A percentile compares a stretch with the other conserved stretches of the same genome.
phyloP scores from a whole-genome alignment of 345 rosid species.

The Lumnitzera racemosa region DNA sequence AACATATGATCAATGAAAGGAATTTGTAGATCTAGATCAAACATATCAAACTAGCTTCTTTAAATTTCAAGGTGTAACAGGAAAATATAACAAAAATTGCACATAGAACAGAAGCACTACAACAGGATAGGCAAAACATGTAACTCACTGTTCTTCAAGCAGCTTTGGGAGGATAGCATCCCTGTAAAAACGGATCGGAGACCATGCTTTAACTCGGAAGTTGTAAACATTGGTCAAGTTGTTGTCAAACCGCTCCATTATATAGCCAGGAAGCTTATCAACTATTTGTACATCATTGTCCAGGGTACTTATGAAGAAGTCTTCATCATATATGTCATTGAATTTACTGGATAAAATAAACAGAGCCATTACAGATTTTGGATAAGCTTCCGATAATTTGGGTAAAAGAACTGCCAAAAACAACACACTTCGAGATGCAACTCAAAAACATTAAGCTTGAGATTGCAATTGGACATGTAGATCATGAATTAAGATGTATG shows the following conservation, averaged over 20 bases:
- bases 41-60: too few relatives aligned
- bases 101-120: neutral
- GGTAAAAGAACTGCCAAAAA: neutral
- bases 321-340: constrained; percentile 81
- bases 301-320: constrained; percentile 58
- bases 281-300: constrained; percentile 82
- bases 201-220: constrained; percentile 98
- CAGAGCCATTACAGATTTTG: neutral
- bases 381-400: constrained; percentile 1
- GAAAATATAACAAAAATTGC: too few relatives aligned
- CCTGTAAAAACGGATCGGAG: constrained; percentile 72
- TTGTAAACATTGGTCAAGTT: constrained; percentile 89
- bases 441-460: too few relatives aligned
- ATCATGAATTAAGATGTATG: too few relatives aligned
- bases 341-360: constrained; percentile 63
- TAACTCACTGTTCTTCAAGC: constrained; percentile 90
- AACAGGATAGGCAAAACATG: constrained; percentile 6
- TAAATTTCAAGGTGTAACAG: too few relatives aligned
- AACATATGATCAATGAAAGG: too few relatives aligned
- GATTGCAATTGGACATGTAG: too few relatives aligned
- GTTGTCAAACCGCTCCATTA: constrained; percentile 94
- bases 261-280: constrained; percentile 69
- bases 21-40: too few relatives aligned
- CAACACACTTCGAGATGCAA: too few relatives aligned
- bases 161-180: constrained; percentile 86